Evolutionary conservation across 2,329 filamentous ascomycete genomes (phyloP), one percentile per base, ranked within the genome.

Genomic region (Sordariomycetes sp.): DNA sequence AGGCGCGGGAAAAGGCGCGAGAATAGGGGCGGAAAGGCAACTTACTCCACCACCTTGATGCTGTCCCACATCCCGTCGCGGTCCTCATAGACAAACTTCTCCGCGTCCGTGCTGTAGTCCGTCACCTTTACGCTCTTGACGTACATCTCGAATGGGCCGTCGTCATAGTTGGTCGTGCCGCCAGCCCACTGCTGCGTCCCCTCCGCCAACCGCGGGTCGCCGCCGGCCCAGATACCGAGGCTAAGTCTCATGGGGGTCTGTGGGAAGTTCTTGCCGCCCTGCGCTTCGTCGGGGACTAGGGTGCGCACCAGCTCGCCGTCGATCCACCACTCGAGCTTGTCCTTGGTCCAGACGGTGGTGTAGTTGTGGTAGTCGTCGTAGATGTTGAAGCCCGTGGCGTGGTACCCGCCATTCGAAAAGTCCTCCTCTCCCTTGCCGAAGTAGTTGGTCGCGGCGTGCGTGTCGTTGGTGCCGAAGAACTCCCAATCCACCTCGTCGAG

Each of bases 401-500:
- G 77, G 67, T 82, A 81, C 51, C 74, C 75, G 61, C 80, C 86
- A 61, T 86, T 84, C 64, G 81, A 76, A 70, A 75, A 66, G 74
- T 87, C 68, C 32, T 53, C 20, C 70, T 82, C 73, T 54, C 87
- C 88, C 74, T 91, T 90, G 68, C 87, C 85, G 64, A 87, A 92
- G 72, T 86, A 92, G 74, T 92, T 91, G 62, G 81, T 85, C 63
- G 87, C 78, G 10, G 81, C 86, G 36, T 77, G 71, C 17, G 76
- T 80, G 57, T 73, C 70, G 65, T 89, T 85, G 58, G 78, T 78
- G 52, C 89, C 89, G 59, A 90, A 77, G 65, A 89, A 87, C 67
- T 94, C 89, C 81, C 89, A 92, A 66, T 96, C 90, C 48, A 95
- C 84, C 71, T 95, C 89, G 67, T 95, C 90, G 15, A 92, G 77